Conservation (phyloP, 1,139 yeast species). For the Debaryomyces udenii region DNA sequence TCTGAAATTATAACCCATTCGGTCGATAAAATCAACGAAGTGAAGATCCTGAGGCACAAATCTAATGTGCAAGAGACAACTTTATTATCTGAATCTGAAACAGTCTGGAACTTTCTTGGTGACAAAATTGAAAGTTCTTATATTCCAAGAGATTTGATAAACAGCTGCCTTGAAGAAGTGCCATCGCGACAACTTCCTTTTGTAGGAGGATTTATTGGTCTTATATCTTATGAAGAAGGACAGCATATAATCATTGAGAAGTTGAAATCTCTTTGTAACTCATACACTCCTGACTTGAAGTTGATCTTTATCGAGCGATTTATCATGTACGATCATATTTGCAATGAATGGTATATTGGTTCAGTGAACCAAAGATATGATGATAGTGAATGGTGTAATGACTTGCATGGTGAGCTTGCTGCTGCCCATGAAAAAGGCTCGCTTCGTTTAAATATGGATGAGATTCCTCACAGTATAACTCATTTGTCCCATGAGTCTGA, state of each 20-base stretch:
- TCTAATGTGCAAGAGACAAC: conserved; percentile 13
- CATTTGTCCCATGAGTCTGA: conserved; percentile 26
- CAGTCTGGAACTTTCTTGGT: conserved; percentile 31
- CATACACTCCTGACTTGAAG: conserved; percentile 68
- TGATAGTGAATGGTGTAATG: conserved; percentile 37
- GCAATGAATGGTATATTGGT: conserved; percentile 55
- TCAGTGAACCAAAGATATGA: conserved; percentile 45
- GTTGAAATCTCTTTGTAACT: conserved; percentile 32
- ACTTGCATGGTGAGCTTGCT: conserved; percentile 18
- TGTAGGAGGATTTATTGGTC: conserved; percentile 86
- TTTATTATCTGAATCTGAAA: conserved; percentile 15
- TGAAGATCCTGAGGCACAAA: conserved; percentile 22
- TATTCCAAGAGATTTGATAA: conserved; percentile 25
- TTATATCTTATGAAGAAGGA: conserved; percentile 86
- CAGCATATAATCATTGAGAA: conserved; percentile 42
- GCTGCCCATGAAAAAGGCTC: conserved; percentile 7
- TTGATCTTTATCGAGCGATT: conserved; percentile 72
- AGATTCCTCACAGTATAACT: conserved; percentile 32
- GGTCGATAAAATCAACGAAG: conserved; percentile 35
- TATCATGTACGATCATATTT: conserved; percentile 55
- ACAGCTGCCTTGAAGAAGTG: conserved; percentile 15
- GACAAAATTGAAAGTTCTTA: conserved; percentile 24
- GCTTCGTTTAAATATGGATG: conserved; percentile 19
- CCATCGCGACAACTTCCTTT: conserved; percentile 59
- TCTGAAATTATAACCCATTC: conserved; percentile 73